Evolutionary conservation across 805 yeast genomes (phyloP).

Genomic region (Phaffomyces antillensis): DNA sequence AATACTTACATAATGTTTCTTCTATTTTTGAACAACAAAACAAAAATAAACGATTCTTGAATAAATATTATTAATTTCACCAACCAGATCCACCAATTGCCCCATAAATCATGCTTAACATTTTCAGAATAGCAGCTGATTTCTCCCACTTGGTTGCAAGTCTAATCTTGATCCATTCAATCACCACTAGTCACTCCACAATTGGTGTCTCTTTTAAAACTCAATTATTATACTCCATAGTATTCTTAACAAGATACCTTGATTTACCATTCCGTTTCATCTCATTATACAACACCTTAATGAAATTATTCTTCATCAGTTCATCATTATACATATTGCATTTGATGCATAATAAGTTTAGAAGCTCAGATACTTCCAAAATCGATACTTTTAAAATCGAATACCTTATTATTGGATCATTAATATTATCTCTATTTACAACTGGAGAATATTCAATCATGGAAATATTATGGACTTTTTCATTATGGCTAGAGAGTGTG

Average conservation of each 20-base stretch:
- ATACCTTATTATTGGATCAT: slow-evolving; percentile 61
- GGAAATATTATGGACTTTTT: slow-evolving; percentile 80
- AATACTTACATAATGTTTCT: too few relatives aligned
- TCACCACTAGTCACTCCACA: slow-evolving; percentile 55
- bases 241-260: slow-evolving; percentile 66
- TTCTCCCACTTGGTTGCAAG: slow-evolving; percentile 77
- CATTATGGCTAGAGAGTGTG: slow-evolving; percentile 87
- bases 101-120: slow-evolving; percentile 25
- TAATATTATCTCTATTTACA: slow-evolving; percentile 53
- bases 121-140: slow-evolving; percentile 56
- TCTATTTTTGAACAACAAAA: too few relatives aligned
- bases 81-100: too few relatives aligned
- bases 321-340: slow-evolving; percentile 71
- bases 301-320: slow-evolving; percentile 77
- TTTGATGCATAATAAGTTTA: slow-evolving; percentile 57
- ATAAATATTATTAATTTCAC: too few relatives aligned
- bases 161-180: slow-evolving; percentile 65
- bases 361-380: slow-evolving; percentile 43
- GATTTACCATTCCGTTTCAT: slow-evolving; percentile 37
- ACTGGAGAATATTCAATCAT: slow-evolving; percentile 53
- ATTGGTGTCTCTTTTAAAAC: slow-evolving; percentile 87
- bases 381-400: slow-evolving; percentile 70
- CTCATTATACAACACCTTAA: slow-evolving; percentile 66
- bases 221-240: slow-evolving; percentile 69
- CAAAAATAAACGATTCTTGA: too few relatives aligned